Evolutionary conservation across 257 asterid genomes (phyloP).

Genomic region (Solanum chiquidenum): DNA sequence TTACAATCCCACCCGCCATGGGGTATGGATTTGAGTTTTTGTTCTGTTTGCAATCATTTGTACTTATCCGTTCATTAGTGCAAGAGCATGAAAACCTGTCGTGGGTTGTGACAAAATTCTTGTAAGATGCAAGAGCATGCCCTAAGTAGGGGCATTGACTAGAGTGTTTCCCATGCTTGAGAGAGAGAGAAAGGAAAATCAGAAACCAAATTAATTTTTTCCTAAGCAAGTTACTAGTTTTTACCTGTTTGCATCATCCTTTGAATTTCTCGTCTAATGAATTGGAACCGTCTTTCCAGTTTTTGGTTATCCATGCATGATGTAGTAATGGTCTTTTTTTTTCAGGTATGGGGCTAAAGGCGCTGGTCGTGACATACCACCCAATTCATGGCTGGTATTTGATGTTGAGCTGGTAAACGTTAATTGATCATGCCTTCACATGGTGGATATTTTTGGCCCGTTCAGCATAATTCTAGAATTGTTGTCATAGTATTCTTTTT

Average conservation of each 20-base stretch:
- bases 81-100: background rate
- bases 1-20: conserved; percentile 94
- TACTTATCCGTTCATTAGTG: background rate
- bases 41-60: background rate
- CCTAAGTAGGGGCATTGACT: background rate
- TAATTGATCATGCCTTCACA: conserved; percentile 14
- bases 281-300: background rate
- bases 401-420: conserved; percentile 81
- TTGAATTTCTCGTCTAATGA: background rate
- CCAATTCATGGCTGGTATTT: conserved; percentile 76
- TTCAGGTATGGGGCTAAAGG: conserved; percentile 72
- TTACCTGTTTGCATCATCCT: background rate
- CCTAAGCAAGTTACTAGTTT: background rate
- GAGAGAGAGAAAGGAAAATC: background rate
- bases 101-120: background rate
- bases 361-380: conserved; percentile 50
- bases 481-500: background rate
- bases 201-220: background rate
- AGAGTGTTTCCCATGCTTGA: background rate
- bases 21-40: conserved; percentile 44
- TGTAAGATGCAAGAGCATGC: background rate
- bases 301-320: background rate
- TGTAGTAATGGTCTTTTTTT: background rate
- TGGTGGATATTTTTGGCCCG: background rate
- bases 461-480: background rate